Conservation (phyloP, 352 stramenopile genomes). For the Globisporangium radiosum region DNA sequence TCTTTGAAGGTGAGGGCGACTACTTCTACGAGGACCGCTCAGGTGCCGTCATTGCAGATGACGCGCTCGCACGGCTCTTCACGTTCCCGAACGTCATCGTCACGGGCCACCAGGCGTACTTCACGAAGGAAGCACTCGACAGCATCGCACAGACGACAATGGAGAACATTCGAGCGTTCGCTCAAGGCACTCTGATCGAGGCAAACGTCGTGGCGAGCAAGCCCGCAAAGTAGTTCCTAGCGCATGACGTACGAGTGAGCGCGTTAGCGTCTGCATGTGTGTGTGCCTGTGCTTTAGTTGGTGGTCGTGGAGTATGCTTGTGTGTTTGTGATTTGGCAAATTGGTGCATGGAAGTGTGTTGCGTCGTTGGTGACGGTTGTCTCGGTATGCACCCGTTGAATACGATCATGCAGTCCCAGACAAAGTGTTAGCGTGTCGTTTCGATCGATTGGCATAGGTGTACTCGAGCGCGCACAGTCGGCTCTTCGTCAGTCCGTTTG, state of each 20-base stretch:
- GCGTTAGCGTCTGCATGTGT: not conserved
- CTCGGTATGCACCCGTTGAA: no score
- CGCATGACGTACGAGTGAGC: not conserved
- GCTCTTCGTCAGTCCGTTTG: no score
- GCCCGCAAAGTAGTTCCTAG: constrained; percentile 3
- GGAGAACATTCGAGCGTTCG: constrained; percentile 62
- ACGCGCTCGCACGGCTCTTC: constrained; percentile 64
- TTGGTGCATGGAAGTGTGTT: no score
- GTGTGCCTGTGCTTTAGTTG: not conserved
- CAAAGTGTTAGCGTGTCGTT: no score
- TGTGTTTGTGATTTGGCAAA: no score
- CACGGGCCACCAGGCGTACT: constrained; percentile 77
- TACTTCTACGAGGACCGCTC: constrained; percentile 80
- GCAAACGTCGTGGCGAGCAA: constrained; percentile 57
- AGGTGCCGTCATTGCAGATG: constrained; percentile 55
- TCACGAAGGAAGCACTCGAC: constrained; percentile 66
- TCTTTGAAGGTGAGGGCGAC: constrained; percentile 66
- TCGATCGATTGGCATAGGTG: no score
- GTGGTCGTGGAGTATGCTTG: not conserved
- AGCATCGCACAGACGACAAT: constrained; percentile 73
- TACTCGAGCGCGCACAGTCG: no score
- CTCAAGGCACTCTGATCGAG: constrained; percentile 17
- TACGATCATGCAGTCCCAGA: no score
- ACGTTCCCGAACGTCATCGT: constrained; percentile 82
- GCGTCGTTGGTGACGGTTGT: no score